Evolutionary conservation across 352 stramenopile genomes (phyloP).

Genomic region (Globisporangium abappressorium): DNA sequence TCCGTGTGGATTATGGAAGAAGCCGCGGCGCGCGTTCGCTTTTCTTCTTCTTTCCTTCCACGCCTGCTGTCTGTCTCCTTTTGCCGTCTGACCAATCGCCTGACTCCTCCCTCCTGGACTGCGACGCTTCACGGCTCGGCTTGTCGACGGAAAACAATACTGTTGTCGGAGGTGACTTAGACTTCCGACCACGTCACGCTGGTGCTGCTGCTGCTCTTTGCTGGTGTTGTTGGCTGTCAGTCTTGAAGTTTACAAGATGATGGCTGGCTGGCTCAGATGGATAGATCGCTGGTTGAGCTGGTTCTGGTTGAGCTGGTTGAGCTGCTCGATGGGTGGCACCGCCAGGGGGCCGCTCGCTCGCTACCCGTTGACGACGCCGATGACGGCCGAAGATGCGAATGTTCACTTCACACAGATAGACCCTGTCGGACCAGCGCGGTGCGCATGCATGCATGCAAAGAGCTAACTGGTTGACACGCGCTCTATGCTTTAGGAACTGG

Average conservation of each 20-base stretch:
- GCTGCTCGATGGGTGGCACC: neutral
- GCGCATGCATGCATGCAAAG: neutral
- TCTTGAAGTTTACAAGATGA: neutral
- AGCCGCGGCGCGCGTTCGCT: neutral
- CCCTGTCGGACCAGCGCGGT: neutral
- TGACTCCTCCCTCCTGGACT: neutral
- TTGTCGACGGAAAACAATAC: neutral
- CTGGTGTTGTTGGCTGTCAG: neutral
- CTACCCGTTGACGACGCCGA: neutral
- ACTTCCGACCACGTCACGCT: neutral
- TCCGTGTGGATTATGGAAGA: constrained; percentile 5
- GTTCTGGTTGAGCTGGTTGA: too few species aligned
- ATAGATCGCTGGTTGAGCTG: neutral
- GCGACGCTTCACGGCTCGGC: neutral
- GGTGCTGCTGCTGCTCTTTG: neutral
- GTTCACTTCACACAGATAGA: neutral
- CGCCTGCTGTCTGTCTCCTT: neutral
- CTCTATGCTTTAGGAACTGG: constrained; percentile 1
- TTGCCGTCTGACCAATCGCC: neutral
- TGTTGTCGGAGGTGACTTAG: neutral
- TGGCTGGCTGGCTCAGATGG: neutral
- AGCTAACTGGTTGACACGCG: neutral
- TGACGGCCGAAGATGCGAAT: neutral
- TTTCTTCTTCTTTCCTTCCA: neutral
- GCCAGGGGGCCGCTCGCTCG: neutral